Evolutionary conservation across 805 yeast genomes (phyloP).

Genomic region (Suhomyces vadensis): DNA sequence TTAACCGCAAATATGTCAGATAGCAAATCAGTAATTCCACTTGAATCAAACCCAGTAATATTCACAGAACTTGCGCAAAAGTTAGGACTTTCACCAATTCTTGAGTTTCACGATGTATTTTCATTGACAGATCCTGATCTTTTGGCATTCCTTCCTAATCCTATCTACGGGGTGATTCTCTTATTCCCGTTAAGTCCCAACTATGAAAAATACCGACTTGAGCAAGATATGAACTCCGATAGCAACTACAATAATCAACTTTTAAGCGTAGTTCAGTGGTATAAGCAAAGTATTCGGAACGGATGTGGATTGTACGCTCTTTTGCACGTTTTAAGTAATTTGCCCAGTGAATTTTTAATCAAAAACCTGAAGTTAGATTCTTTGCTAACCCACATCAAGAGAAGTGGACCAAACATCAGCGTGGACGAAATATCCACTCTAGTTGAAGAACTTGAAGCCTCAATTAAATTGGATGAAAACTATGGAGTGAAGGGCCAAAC

Average conservation of each 20-base stretch:
- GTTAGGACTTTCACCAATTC: slow-evolving; percentile 63
- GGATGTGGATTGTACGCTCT: slow-evolving; percentile 94
- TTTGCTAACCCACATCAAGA: slow-evolving; percentile 20
- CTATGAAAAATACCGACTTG: slow-evolving; percentile 53
- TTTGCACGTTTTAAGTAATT: slow-evolving; percentile 56
- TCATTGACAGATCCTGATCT: slow-evolving; percentile 85
- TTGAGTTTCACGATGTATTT: slow-evolving; percentile 76
- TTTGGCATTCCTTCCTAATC: slow-evolving; percentile 77
- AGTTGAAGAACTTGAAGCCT: slow-evolving; percentile 48
- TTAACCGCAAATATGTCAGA: slow-evolving; percentile 7
- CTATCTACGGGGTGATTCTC: slow-evolving; percentile 71
- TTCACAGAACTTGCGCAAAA: slow-evolving; percentile 67
- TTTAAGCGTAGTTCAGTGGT: slow-evolving; percentile 59
- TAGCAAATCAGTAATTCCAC: slow-evolving; percentile 62
- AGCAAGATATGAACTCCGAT: slow-evolving; percentile 34
- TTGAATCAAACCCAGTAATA: slow-evolving; percentile 87
- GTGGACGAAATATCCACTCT: slow-evolving; percentile 40
- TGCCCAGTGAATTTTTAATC: slow-evolving; percentile 47
- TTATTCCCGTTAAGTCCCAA: slow-evolving; percentile 74
- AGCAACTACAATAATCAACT: slow-evolving; percentile 25
- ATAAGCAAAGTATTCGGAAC: slow-evolving; percentile 78
- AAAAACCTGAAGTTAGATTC: slow-evolving; percentile 33
- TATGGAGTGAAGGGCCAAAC: slow-evolving; percentile 62
- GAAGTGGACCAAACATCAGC: slow-evolving; percentile 16
- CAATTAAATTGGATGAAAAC: slow-evolving; percentile 42